Evolutionary conservation across 345 rosid species (phyloP).

Genomic region (Eutrema yunnanense): DNA sequence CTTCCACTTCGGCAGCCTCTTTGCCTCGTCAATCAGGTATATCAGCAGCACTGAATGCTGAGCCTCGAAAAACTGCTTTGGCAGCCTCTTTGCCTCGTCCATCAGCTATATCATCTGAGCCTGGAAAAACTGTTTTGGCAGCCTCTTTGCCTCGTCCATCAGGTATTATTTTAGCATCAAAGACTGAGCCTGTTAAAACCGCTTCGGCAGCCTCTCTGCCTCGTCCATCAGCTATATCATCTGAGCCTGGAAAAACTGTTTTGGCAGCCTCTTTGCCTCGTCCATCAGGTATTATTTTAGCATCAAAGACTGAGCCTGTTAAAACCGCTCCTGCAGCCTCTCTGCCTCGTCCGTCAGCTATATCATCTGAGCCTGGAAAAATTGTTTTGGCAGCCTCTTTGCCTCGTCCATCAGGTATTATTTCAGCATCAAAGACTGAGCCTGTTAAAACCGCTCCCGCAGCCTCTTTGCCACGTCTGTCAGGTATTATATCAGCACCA

Average conservation of each 20-base stretch:
- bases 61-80: not conserved
- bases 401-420: constrained; percentile 26
- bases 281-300: too few relatives aligned
- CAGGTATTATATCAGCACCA: constrained; percentile 6
- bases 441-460: constrained; percentile 26
- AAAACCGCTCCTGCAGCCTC: too few relatives aligned
- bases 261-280: too few relatives aligned
- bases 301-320: too few relatives aligned
- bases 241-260: not conserved
- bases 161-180: too few relatives aligned
- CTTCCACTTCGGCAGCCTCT: not conserved
- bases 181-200: too few relatives aligned
- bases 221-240: not conserved
- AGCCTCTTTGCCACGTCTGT: constrained; percentile 35
- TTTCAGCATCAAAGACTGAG: not conserved
- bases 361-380: constrained; percentile 2
- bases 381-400: constrained; percentile 34
- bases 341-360: not conserved
- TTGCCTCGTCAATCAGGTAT: constrained; percentile 7
- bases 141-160: too few relatives aligned
- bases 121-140: not conserved
- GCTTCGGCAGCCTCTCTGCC: too few relatives aligned
- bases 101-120: constrained; percentile 13
- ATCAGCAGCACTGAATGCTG: constrained; percentile 1
- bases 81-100: not conserved